phyloP scores from a whole-genome alignment of 768 basidiomycete genomes.

The Ephemerocybe angulata region DNA sequence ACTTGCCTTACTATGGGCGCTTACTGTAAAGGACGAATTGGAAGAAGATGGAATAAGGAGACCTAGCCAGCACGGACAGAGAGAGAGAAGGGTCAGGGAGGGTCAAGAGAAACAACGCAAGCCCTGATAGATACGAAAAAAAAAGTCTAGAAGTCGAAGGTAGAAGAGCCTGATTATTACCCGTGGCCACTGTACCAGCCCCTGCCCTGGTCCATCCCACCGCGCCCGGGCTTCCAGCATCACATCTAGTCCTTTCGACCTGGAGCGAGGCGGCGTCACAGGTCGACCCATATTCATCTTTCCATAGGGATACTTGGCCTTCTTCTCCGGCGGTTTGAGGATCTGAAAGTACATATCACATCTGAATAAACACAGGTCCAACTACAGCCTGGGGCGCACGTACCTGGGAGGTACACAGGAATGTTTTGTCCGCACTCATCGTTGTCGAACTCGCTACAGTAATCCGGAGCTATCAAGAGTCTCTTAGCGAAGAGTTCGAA shows the following conservation, averaged over 20 bases:
- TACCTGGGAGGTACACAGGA: conserved; percentile 98
- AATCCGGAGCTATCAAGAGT: conserved; percentile 94
- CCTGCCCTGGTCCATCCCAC: not conserved
- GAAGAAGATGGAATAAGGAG: not conserved
- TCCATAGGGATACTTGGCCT: conserved; percentile 87
- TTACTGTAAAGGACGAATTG: not conserved
- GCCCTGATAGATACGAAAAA: conserved; percentile 3
- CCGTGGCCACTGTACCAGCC: not conserved
- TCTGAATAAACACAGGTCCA: conserved; percentile 1
- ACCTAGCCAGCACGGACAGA: not conserved
- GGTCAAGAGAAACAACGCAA: conserved; percentile 4
- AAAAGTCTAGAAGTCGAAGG: conserved; percentile 2
- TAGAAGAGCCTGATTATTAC: not conserved
- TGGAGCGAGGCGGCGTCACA: conserved; percentile 80
- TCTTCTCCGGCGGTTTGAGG: conserved; percentile 99
- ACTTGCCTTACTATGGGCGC: too few species aligned
- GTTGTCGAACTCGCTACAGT: conserved; percentile 97
- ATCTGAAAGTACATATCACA: conserved; percentile 78
- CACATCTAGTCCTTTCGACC: conserved; percentile 3
- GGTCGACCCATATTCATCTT: conserved; percentile 84
- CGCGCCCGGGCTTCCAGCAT: not conserved
- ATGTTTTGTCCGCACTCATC: conserved; percentile 99
- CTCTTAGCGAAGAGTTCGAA: conserved; percentile 99
- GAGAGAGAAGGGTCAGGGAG: not conserved
- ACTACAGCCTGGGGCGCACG: conserved; percentile 10